Conservation (phyloP, 1,139 yeast genomes). For the Lodderomyces elongisporus region DNA sequence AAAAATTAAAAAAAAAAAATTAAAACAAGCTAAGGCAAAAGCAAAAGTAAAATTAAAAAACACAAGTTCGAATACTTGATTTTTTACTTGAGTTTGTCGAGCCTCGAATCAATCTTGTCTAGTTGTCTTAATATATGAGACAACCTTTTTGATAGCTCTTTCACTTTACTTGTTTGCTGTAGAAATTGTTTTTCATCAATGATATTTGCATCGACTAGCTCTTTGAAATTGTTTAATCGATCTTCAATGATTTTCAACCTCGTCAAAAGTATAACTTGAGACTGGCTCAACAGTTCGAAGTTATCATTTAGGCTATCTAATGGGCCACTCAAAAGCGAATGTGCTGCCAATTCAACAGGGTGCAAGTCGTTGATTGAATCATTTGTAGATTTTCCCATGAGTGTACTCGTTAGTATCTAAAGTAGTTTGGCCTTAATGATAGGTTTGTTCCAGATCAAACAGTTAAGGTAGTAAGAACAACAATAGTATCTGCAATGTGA, state of each 20-base stretch:
- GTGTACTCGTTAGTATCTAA: no score
- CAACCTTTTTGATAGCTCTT: constrained; percentile 31
- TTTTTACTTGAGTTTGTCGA: constrained; percentile 13
- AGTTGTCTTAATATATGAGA: constrained; percentile 25
- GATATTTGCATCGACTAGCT: constrained; percentile 13
- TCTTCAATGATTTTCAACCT: constrained; percentile 42
- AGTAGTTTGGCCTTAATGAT: no score
- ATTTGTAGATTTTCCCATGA: no score
- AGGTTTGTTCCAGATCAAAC: no score
- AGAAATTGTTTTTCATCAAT: constrained; percentile 22
- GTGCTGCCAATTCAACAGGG: constrained; percentile 55
- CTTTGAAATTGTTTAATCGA: constrained; percentile 24
- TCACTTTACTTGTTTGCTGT: constrained; percentile 28
- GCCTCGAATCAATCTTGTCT: constrained; percentile 30
- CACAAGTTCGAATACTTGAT: no score
- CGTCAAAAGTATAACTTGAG: constrained; percentile 50
- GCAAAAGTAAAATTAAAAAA: no score
- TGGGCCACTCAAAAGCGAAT: constrained; percentile 48
- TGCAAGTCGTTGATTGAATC: constrained; percentile 29
- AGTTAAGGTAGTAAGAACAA: no score
- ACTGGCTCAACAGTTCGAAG: constrained; percentile 50
- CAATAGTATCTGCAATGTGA: no score
- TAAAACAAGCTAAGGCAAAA: no score
- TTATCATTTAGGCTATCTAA: constrained; percentile 48
- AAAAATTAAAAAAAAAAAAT: no score